Evolutionary conservation across 768 basidiomycete genomes (phyloP), one percentile per base, ranked within the genome.

Genomic region (Suillus cothurnatus): DNA sequence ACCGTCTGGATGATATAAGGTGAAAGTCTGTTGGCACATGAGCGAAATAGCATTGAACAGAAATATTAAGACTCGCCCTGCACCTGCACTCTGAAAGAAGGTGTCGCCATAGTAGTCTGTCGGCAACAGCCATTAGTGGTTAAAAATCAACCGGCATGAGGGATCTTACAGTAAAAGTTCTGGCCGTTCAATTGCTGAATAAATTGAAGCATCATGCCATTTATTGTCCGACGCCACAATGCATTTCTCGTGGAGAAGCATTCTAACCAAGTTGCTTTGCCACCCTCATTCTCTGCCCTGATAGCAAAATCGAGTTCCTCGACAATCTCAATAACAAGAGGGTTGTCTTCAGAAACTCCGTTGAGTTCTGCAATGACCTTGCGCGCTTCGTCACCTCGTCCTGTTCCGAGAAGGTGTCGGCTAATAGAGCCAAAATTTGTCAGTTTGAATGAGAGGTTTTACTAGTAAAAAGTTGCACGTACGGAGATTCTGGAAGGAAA

Each of bases 121-220:
- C 38, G 32, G 34, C 15, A 31, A 21, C 55, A 66, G 52, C 31
- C 64, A 74, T 62, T 69, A 71, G 57, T 73, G 74, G 17, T 17
- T 28, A 31, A 41, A 14, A 8, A 32, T 31, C 3, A 59, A 36
- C 55, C 12, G 31, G 6, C 32, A 52, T 2, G 26, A 61, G 43
- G 7, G 3, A 8, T 74, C 85, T 67, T 67, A 90, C 89, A 90
- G 74, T 90, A 91, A 76, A 91, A 92, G 73, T 91, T 92, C 74
- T 93, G 91, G 17, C 90, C 91, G 65, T 92, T 90, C 36, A 93
- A 76, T 69, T 93, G 91, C 68, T 93, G 91, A 61, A 93, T 86
- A 71, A 92, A 92, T 68, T 91, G 90, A 52, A 91, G 75, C 87
- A 91, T 90, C 87, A 91, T 90, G n/a, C 91, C 90, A 66, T 92